Evolutionary conservation across 768 basidiomycete genomes (phyloP).

Genomic region (Jaapia argillacea): DNA sequence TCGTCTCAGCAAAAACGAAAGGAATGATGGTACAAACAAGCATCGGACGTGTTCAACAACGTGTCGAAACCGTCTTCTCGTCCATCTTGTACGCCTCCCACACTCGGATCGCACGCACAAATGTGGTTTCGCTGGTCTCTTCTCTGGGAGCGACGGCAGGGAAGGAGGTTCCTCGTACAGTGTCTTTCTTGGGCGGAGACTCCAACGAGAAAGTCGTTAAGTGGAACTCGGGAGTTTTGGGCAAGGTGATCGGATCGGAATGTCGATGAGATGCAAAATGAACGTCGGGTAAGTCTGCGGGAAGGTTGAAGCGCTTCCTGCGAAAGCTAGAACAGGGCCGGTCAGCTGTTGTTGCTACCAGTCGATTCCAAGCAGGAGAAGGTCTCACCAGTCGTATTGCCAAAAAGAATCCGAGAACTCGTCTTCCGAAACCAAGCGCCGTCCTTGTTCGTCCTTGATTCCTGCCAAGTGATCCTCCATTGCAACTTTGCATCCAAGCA

Average conservation of each 20-base stretch:
- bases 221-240: too few relatives aligned
- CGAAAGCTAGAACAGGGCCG: conserved; percentile 45
- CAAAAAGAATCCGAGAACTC: conserved; percentile 32
- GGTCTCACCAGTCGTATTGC: conserved; percentile 54
- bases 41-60: too few relatives aligned
- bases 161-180: too few relatives aligned
- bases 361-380: too few relatives aligned
- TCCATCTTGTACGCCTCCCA: not conserved
- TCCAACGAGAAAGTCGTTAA: too few relatives aligned
- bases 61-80: too few relatives aligned
- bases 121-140: not conserved
- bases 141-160: not conserved
- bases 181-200: too few relatives aligned
- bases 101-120: not conserved
- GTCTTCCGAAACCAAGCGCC: conserved; percentile 14
- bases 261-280: too few relatives aligned
- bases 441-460: conserved; percentile 12
- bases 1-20: too few relatives aligned
- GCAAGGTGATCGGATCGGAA: too few relatives aligned
- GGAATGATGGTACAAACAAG: too few relatives aligned
- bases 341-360: too few relatives aligned
- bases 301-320: conserved; percentile 62
- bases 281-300: conserved; percentile 34
- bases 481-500: conserved; percentile 54
- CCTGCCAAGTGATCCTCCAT: conserved; percentile 38